phyloP scores from a whole-genome alignment of 2,329 filamentous ascomycete genomes.

The Colletotrichum lentis region DNA sequence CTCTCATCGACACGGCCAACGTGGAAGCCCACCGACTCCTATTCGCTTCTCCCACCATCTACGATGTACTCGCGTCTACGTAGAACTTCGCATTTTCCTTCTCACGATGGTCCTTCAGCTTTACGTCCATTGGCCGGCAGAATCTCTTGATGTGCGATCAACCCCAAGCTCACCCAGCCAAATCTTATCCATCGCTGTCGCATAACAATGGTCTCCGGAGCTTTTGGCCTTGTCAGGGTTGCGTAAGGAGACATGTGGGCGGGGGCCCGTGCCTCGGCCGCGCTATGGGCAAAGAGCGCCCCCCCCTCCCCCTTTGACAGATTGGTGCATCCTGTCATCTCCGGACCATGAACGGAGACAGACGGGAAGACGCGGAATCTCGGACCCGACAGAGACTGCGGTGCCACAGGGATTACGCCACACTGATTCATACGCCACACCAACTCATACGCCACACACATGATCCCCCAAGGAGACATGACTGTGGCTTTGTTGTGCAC shows the following conservation, averaged over 20 bases:
- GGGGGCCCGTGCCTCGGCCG: neutral
- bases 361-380: neutral
- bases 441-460: neutral
- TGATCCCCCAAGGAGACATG: too few relatives aligned
- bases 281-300: neutral
- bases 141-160: neutral
- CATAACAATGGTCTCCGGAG: neutral
- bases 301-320: too few relatives aligned
- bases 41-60: slow-evolving; percentile 11
- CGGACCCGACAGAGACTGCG: neutral
- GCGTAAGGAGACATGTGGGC: slow-evolving; percentile 9
- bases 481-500: too few relatives aligned
- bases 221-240: slow-evolving; percentile 17
- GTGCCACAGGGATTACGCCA: too few relatives aligned
- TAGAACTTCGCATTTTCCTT: neutral
- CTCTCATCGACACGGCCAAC: slow-evolving; percentile 22
- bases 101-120: slow-evolving; percentile 10
- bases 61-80: neutral
- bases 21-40: slow-evolving; percentile 2
- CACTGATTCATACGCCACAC: neutral
- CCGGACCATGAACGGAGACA: neutral
- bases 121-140: neutral
- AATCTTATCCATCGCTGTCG: slow-evolving; percentile 8
- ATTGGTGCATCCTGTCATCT: neutral
- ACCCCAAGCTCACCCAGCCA: too few relatives aligned